Percentiles rank a stretch among this genome's conserved stretches.
phyloP scores from a whole-genome alignment of 352 stramenopile species.

The Phytophthora pini region DNA sequence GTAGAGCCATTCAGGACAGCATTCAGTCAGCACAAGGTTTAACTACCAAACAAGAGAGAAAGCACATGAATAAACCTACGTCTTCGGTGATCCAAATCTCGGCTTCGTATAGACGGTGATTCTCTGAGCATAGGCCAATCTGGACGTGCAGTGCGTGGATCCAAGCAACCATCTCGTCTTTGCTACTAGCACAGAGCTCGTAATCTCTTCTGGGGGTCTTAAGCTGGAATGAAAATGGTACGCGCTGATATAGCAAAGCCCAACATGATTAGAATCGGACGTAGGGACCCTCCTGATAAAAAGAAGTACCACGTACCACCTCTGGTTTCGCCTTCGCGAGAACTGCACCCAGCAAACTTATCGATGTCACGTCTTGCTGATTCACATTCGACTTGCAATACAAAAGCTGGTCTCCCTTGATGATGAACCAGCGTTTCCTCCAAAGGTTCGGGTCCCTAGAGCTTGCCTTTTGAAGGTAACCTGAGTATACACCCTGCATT shows the following conservation, averaged over 20 bases:
- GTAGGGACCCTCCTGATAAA: not conserved
- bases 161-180: constrained; percentile 85
- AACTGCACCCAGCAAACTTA: constrained; percentile 79
- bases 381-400: constrained; percentile 89
- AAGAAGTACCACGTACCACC: constrained; percentile 49
- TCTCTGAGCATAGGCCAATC: constrained; percentile 81
- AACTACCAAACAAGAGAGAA: not conserved
- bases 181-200: constrained; percentile 78
- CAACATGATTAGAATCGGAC: constrained; percentile 5
- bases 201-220: constrained; percentile 77
- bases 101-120: constrained; percentile 79
- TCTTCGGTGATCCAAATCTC: constrained; percentile 90
- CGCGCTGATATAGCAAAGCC: constrained; percentile 41
- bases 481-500: constrained; percentile 68
- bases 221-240: constrained; percentile 81
- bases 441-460: constrained; percentile 81
- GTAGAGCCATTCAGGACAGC: not conserved
- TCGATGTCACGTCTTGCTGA: constrained; percentile 81
- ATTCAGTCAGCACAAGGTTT: not conserved
- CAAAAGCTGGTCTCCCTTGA: constrained; percentile 85
- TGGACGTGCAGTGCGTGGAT: constrained; percentile 84
- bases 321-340: constrained; percentile 80
- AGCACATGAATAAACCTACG: constrained; percentile 39
- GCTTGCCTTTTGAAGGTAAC: constrained; percentile 85
- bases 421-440: constrained; percentile 88